Conservation (phyloP, 2,329 filamentous ascomycete genomes). For the Byssothecium circinans region DNA sequence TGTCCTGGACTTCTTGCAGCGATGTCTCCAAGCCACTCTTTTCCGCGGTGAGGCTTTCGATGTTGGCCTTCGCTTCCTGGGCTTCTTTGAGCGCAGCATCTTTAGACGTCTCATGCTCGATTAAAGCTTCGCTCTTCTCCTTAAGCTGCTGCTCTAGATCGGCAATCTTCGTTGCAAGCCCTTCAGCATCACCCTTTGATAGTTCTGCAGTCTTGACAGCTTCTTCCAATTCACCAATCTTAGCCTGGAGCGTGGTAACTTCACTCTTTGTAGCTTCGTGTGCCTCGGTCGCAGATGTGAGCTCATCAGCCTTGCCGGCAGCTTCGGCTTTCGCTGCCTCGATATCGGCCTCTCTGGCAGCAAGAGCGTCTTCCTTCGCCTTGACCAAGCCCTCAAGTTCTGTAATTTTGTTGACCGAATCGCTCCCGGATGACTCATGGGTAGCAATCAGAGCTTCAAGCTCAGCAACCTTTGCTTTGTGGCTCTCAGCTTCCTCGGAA, state of each 20-base stretch:
- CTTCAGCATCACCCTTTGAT: conserved; percentile 13
- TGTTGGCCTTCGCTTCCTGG: conserved; percentile 3
- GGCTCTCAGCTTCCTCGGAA: conserved; percentile 23
- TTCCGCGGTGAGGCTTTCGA: conserved; percentile 2
- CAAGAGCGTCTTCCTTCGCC: conserved; percentile 14
- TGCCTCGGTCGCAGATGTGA: conserved; percentile 19
- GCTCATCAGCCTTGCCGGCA: conserved; percentile 21
- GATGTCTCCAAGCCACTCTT: conserved; percentile 11
- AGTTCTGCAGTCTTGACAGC: conserved; percentile 10
- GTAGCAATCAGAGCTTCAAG: conserved; percentile 23
- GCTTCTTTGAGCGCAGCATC: conserved; percentile 4
- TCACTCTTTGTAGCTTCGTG: conserved; percentile 23
- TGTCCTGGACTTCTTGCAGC: conserved; percentile 12
- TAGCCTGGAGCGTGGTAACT: conserved; percentile 16
- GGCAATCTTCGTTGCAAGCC: conserved; percentile 8
- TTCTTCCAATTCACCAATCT: conserved; percentile 16
- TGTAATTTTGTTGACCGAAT: conserved; percentile 22
- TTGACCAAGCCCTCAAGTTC: conserved; percentile 22
- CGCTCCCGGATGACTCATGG: conserved; percentile 27
- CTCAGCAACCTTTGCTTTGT: conserved; percentile 29
- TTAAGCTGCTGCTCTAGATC: conserved; percentile 10
- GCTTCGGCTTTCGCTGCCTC: conserved; percentile 15
- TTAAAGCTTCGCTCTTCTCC: conserved; percentile 1
- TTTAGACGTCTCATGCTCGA: conserved; percentile 1
- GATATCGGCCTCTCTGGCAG: conserved; percentile 17